Evolutionary conservation across 441 rosid species (phyloP).

Genomic region (Daphne laureola): DNA sequence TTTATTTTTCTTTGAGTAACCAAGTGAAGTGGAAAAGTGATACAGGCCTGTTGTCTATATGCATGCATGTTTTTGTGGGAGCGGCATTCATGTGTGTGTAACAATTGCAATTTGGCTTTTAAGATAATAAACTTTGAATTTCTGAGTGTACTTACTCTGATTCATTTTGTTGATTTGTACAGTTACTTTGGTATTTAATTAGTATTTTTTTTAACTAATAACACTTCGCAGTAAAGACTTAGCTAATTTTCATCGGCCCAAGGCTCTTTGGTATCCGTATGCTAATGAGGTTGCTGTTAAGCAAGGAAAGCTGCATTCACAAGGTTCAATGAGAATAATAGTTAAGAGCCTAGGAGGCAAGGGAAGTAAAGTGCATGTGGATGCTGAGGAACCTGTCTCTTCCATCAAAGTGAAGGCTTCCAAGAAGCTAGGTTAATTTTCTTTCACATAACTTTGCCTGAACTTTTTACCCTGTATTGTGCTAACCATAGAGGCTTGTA

Average conservation of each 20-base stretch:
- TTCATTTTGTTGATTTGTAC: too few species aligned
- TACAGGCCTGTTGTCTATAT: too few species aligned
- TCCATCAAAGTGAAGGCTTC: slow-evolving; percentile 89
- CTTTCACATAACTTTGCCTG: slow-evolving; percentile 9
- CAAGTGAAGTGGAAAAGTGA: too few species aligned
- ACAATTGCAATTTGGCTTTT: too few species aligned
- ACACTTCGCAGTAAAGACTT: slow-evolving; percentile 75
- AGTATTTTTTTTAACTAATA: slow-evolving; percentile 3
- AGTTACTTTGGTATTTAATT: slow-evolving; percentile 4
- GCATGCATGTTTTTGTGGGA: too few species aligned
- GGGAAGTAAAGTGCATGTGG: slow-evolving; percentile 90
- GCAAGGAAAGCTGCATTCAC: slow-evolving; percentile 75
- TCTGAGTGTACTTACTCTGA: too few species aligned
- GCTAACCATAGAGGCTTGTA: not conserved
- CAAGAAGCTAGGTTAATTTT: slow-evolving; percentile 82
- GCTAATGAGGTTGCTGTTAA: slow-evolving; percentile 92
- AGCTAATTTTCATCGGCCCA: slow-evolving; percentile 95
- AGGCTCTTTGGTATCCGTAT: slow-evolving; percentile 95
- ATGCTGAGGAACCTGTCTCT: slow-evolving; percentile 72
- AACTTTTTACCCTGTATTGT: not conserved
- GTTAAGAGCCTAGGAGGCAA: slow-evolving; percentile 97
- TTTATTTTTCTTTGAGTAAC: too few species aligned
- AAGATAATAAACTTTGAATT: too few species aligned
- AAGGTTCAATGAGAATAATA: slow-evolving; percentile 82
- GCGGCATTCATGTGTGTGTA: too few species aligned